Conservation (phyloP, 805 yeast species). For the Candida tibetensis region DNA sequence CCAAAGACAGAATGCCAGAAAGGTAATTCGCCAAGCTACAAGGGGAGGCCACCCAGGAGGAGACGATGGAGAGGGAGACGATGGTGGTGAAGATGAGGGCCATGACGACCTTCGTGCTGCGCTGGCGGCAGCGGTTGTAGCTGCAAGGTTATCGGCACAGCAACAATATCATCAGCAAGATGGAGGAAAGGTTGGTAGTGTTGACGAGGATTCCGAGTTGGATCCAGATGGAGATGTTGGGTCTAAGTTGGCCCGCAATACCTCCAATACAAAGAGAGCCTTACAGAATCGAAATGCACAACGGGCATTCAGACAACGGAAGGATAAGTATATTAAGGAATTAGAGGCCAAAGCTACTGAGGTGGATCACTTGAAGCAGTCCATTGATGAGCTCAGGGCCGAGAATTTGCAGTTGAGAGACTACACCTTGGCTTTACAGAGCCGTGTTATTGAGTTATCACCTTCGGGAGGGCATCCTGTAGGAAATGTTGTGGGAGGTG, state of each 20-base stretch:
- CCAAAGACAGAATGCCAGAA: constrained; percentile 12
- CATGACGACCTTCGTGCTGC: constrained; percentile 10
- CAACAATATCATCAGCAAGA: constrained; percentile 4
- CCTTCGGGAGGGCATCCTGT: constrained; percentile 10
- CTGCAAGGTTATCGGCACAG: constrained; percentile 5
- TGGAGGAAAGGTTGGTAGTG: not conserved
- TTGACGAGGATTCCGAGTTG: not conserved
- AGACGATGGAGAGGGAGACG: constrained; percentile 5
- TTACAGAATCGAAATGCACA: constrained; percentile 92
- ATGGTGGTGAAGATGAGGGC: constrained; percentile 3
- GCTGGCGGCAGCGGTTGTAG: constrained; percentile 8
- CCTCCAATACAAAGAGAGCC: constrained; percentile 76
- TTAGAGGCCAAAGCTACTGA: constrained; percentile 69
- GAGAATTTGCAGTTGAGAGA: constrained; percentile 74
- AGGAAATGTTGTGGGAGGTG: not conserved
- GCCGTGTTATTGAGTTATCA: constrained; percentile 54
- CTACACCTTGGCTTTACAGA: constrained; percentile 67
- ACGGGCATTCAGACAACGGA: constrained; percentile 82
- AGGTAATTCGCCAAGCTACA: not conserved
- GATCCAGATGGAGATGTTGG: constrained; percentile 3
- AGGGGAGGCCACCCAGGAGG: not conserved
- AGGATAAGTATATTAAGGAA: constrained; percentile 77
- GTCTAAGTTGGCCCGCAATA: constrained; percentile 33
- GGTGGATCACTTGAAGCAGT: constrained; percentile 58
- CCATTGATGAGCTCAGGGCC: constrained; percentile 61